Evolutionary conservation across 2,329 filamentous ascomycete genomes (phyloP).

Genomic region (Pseudogymnoascus sp.): DNA sequence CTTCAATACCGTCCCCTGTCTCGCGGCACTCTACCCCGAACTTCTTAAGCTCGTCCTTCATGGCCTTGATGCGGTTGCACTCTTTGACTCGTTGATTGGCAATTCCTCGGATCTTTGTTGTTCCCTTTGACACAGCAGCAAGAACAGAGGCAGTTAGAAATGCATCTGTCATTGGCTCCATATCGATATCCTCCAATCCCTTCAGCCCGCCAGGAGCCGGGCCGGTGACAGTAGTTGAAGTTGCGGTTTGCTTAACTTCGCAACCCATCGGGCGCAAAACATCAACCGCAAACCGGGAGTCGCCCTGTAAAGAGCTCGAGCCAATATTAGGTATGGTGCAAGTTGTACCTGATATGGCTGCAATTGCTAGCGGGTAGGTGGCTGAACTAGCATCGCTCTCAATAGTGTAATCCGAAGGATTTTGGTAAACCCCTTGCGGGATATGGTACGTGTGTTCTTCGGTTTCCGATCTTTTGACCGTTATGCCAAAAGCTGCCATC

Average conservation of each 20-base stretch:
- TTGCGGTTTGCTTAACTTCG: slow-evolving; percentile 71
- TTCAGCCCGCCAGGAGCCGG: slow-evolving; percentile 66
- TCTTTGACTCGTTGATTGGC: slow-evolving; percentile 98
- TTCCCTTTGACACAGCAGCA: slow-evolving; percentile 76
- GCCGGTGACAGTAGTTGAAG: slow-evolving; percentile 86
- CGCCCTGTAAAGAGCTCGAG: slow-evolving; percentile 82
- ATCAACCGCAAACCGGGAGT: slow-evolving; percentile 87
- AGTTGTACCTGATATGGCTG: slow-evolving; percentile 89
- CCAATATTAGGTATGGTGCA: slow-evolving; percentile 97
- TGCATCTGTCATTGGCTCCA: slow-evolving; percentile 99
- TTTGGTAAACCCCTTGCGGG: slow-evolving; percentile 72
- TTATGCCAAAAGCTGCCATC: slow-evolving; percentile 88
- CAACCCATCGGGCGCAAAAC: slow-evolving; percentile 92
- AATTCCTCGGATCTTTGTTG: slow-evolving; percentile 84
- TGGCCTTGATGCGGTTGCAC: slow-evolving; percentile 91
- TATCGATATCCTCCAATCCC: slow-evolving; percentile 76
- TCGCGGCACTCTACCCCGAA: slow-evolving; percentile 83
- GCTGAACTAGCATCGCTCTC: slow-evolving; percentile 98
- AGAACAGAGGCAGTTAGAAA: slow-evolving; percentile 93
- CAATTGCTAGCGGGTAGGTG: slow-evolving; percentile 88
- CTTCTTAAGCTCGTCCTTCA: slow-evolving; percentile 90
- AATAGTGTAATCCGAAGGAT: slow-evolving; percentile 77
- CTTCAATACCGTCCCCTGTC: slow-evolving; percentile 87
- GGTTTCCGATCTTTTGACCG: slow-evolving; percentile 64
- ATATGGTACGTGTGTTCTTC: slow-evolving; percentile 93